phyloP scores from a whole-genome alignment of 1,139 yeast species.

The Candida sanyaensis region DNA sequence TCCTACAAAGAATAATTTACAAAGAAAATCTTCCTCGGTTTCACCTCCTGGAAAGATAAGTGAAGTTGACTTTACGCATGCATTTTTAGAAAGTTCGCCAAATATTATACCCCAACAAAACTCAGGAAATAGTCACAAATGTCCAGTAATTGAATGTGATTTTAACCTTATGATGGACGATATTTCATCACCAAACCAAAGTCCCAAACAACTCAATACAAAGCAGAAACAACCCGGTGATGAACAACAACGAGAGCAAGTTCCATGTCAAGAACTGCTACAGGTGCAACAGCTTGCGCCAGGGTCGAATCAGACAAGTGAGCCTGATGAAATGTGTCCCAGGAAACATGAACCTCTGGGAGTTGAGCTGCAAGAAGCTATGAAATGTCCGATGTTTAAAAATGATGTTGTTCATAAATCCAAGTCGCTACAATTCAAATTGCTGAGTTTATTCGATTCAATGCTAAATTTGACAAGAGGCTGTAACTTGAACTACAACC shows the following conservation, averaged over 20 bases:
- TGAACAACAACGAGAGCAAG: constrained; percentile 1
- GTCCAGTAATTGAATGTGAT: constrained; percentile 47
- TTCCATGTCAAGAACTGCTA: neutral
- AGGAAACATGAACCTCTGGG: neutral
- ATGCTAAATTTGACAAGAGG: constrained; percentile 24
- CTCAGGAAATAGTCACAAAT: constrained; percentile 19
- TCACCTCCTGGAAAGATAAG: constrained; percentile 12
- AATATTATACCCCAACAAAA: neutral
- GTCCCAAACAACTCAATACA: constrained; percentile 7
- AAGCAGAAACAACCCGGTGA: neutral
- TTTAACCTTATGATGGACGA: constrained; percentile 39
- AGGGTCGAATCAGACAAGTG: too few relatives aligned
- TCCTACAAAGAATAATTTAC: constrained; percentile 2
- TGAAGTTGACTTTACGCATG: constrained; percentile 31
- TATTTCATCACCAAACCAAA: constrained; percentile 11
- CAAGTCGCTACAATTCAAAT: constrained; percentile 4
- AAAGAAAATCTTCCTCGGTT: constrained; percentile 6
- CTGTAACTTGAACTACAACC: constrained; percentile 26
- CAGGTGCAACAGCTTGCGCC: neutral
- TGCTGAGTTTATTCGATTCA: constrained; percentile 31
- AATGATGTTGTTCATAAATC: constrained; percentile 1
- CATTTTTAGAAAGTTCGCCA: constrained; percentile 11
- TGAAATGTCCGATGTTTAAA: constrained; percentile 2
- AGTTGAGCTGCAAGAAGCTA: neutral
- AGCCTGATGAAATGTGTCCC: neutral